These are phyloP conservation scores for Mycena crocata DNA, from an alignment of 768 basidiomycete species.

Conservation along the genomic window DNA sequence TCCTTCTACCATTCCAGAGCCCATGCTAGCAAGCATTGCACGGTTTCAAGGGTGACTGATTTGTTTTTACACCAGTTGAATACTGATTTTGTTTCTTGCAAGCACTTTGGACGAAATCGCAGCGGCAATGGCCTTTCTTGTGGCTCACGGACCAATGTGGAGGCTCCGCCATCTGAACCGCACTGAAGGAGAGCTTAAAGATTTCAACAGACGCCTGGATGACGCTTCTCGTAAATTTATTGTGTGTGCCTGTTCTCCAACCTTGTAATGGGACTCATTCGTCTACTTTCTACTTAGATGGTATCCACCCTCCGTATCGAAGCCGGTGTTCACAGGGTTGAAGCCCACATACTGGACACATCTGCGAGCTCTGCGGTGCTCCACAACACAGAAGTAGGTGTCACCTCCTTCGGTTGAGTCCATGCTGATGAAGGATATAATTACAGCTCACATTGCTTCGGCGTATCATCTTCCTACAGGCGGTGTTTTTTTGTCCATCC, in stretches of 20 bases:
- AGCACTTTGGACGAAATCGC: constrained; percentile 9
- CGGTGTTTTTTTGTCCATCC: constrained; percentile 18
- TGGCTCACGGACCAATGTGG: background rate
- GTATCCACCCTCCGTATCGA: constrained; percentile 1
- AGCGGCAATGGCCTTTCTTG: background rate
- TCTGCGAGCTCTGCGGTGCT: background rate
- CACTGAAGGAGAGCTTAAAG: constrained; percentile 1
- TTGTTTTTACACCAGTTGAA: background rate
- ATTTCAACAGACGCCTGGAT: constrained; percentile 10
- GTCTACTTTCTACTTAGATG: background rate
- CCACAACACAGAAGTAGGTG: background rate
- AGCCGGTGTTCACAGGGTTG: background rate
- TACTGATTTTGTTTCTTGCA: background rate
- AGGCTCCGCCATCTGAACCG: constrained; percentile 14
- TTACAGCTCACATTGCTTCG: background rate
- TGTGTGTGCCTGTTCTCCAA: background rate
- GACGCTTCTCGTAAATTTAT: constrained; percentile 12
- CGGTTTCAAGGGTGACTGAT: constrained; percentile 4
- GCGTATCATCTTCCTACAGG: background rate
- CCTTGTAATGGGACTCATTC: too few species aligned
- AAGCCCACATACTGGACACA: background rate
- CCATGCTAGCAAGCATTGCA: constrained; percentile 9
- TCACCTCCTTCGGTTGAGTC: background rate
- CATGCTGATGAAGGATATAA: background rate
- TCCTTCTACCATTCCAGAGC: background rate